These are phyloP conservation scores for Aspergillus sp. DNA, from an alignment of 2,329 filamentous ascomycete species.

Conservation along the genomic window DNA sequence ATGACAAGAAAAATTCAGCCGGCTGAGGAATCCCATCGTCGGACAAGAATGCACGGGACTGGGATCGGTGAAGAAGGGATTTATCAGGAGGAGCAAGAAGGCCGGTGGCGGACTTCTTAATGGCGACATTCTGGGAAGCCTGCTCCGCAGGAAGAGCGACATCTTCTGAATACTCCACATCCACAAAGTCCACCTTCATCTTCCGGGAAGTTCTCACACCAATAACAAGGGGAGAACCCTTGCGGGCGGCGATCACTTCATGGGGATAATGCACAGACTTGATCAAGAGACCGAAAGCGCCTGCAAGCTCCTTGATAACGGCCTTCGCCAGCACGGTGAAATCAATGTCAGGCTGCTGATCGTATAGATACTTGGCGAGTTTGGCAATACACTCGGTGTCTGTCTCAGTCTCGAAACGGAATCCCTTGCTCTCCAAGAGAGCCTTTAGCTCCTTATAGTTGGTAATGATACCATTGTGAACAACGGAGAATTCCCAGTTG, in stretches of 20 bases:
- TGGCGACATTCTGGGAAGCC: slow-evolving; percentile 92
- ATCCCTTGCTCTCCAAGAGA: slow-evolving; percentile 89
- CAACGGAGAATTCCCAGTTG: slow-evolving; percentile 93
- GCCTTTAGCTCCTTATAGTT: slow-evolving; percentile 99
- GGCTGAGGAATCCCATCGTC: slow-evolving; percentile 98
- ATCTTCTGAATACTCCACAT: slow-evolving; percentile 95
- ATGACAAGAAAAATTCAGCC: slow-evolving; percentile 98
- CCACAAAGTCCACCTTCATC: slow-evolving; percentile 99
- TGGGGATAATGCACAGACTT: slow-evolving; percentile 99
- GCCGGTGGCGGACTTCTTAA: slow-evolving; percentile 82
- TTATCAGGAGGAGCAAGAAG: slow-evolving; percentile 93
- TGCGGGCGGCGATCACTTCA: slow-evolving; percentile 95
- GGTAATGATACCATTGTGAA: slow-evolving; percentile 99
- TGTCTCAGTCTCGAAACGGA: slow-evolving; percentile 98
- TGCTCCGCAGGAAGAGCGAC: slow-evolving; percentile 87
- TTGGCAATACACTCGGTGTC: slow-evolving; percentile 99
- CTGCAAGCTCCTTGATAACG: slow-evolving; percentile 97
- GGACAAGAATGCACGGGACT: slow-evolving; percentile 98
- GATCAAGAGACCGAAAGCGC: slow-evolving; percentile 94
- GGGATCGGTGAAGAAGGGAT: slow-evolving; percentile 95
- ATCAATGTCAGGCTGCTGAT: slow-evolving; percentile 89
- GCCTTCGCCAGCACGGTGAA: slow-evolving; percentile 97
- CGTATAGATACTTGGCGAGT: slow-evolving; percentile 96
- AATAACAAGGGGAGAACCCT: slow-evolving; percentile 96
- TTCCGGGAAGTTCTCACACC: slow-evolving; percentile 96